Evolutionary conservation across 2,329 filamentous ascomycete genomes (phyloP).

Genomic region (Dryadomyces quercivorus): DNA sequence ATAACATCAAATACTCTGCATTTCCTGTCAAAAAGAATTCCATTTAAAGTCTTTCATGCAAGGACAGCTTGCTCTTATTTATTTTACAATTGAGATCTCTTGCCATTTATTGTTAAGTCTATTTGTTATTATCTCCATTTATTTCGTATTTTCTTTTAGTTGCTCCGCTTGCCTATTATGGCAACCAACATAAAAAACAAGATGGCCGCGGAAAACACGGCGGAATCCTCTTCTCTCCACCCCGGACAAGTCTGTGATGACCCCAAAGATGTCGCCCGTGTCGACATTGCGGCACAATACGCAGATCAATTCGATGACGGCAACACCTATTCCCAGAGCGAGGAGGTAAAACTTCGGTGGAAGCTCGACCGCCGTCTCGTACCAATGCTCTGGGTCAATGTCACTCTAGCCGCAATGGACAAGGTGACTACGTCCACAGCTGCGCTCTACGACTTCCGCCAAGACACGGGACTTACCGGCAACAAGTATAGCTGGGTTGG

Average conservation of each 20-base stretch:
- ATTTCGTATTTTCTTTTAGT: neutral
- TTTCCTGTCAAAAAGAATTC: no score
- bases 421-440: conserved; percentile 20
- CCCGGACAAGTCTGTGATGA: neutral
- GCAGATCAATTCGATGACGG: conserved; percentile 11
- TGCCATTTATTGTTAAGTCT: no score
- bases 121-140: neutral
- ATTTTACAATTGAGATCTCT: no score
- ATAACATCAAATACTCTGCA: no score
- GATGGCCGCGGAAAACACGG: neutral
- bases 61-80: no score
- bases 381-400: conserved; percentile 24
- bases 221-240: neutral
- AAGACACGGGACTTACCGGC: conserved; percentile 14
- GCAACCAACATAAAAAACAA: neutral
- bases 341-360: conserved; percentile 20
- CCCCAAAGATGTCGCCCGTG: neutral
- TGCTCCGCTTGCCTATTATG: neutral
- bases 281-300: conserved; percentile 4
- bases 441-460: conserved; percentile 17
- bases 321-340: conserved; percentile 17
- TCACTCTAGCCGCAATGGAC: conserved; percentile 18
- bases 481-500: conserved; percentile 18
- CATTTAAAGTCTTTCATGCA: no score
- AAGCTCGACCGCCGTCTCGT: conserved; percentile 28